These are phyloP conservation scores for Scenedesmus sp. DNA, from an alignment of 163 green algal species.

Conservation along the genomic window DNA sequence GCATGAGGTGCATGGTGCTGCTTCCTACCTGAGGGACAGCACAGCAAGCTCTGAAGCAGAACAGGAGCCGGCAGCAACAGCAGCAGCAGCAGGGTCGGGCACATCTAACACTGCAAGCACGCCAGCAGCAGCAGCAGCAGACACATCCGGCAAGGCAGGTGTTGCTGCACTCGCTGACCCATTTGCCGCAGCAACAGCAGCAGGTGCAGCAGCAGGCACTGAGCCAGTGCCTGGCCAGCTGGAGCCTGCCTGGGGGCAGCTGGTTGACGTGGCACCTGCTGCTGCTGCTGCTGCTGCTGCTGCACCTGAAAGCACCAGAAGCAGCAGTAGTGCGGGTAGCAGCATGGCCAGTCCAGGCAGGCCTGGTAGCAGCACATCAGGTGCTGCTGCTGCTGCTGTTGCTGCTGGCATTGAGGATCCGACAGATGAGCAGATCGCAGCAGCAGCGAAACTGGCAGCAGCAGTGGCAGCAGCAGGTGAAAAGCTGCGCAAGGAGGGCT, in stretches of 20 bases:
- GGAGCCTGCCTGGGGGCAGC: neutral
- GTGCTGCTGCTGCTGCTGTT: neutral
- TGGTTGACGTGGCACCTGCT: neutral
- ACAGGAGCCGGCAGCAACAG: neutral
- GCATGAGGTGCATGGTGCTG: neutral
- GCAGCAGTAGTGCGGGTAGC: neutral
- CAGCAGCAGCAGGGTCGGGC: neutral
- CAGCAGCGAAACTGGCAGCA: neutral
- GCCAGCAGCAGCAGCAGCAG: neutral
- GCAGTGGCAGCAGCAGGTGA: neutral
- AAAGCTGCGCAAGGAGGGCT: neutral
- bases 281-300: neutral
- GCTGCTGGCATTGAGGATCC: conserved; percentile 7
- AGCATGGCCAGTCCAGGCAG: too few relatives aligned
- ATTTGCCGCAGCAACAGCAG: neutral
- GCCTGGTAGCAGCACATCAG: neutral
- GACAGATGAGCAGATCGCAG: neutral
- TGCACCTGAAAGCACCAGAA: neutral
- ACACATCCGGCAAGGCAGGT: too few relatives aligned
- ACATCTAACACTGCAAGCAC: neutral
- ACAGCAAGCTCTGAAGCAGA: neutral
- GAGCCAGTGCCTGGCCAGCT: neutral
- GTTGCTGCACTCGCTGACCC: neutral
- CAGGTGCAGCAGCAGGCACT: neutral
- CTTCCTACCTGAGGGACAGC: neutral